Percentiles rank a stretch among this genome's conserved stretches.
Evolutionary conservation across 202 grass and related monocot species (phyloP).

Genomic region (Panicum virgatum): DNA sequence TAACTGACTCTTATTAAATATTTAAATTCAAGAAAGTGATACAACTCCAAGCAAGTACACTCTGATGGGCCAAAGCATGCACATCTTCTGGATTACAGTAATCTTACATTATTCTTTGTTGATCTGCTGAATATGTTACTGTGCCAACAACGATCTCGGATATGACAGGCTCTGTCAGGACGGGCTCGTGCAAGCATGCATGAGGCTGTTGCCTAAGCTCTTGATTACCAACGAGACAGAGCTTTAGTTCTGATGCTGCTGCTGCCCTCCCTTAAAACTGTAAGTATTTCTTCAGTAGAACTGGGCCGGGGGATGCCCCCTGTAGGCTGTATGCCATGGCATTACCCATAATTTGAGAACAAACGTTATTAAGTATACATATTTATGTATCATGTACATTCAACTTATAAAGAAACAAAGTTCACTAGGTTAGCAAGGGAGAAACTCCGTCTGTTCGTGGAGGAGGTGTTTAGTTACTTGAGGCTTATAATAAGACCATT

Average conservation of each 20-base stretch:
- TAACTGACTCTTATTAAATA: not conserved
- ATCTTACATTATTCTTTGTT: slow-evolving; percentile 43
- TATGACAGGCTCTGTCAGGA: slow-evolving; percentile 69
- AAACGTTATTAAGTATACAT: no score
- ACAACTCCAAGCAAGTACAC: not conserved
- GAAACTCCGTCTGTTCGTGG: no score
- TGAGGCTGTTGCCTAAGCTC: slow-evolving; percentile 8
- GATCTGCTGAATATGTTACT: slow-evolving; percentile 64
- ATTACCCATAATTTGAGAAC: no score
- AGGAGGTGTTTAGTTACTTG: no score
- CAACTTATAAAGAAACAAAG: no score
- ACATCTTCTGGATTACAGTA: not conserved
- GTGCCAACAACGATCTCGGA: slow-evolving; percentile 47
- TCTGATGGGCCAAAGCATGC: no score
- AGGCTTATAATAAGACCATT: no score
- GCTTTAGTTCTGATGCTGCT: not conserved
- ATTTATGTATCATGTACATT: no score
- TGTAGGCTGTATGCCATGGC: no score
- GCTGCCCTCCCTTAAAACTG: not conserved
- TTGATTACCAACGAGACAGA: not conserved
- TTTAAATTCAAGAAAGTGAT: not conserved
- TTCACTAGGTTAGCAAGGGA: no score
- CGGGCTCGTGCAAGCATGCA: slow-evolving; percentile 37
- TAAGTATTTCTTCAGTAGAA: no score
- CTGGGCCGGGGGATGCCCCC: no score